phyloP scores from a whole-genome alignment of 2,329 filamentous ascomycete genomes.

The Botryotinia convoluta region DNA sequence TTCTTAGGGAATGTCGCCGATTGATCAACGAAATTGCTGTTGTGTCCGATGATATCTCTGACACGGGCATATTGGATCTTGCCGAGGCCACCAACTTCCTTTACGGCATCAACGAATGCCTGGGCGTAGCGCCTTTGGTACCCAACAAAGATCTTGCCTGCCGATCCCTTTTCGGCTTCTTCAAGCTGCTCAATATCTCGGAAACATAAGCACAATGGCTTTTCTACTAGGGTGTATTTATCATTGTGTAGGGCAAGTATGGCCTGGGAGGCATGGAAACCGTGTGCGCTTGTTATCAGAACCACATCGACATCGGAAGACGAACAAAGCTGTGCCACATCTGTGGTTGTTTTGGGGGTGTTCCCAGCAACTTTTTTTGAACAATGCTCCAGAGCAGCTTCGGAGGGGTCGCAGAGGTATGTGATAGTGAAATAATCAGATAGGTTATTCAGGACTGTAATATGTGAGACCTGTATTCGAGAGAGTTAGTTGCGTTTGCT shows the following conservation, averaged over 20 bases:
- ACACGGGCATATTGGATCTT: constrained; percentile 56
- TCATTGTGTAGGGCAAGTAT: constrained; percentile 51
- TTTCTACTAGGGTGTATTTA: constrained; percentile 60
- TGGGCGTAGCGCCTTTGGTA: constrained; percentile 61
- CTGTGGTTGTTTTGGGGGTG: constrained; percentile 32
- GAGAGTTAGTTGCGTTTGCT: background rate
- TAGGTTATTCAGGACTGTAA: constrained; percentile 46
- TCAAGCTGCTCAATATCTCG: constrained; percentile 48
- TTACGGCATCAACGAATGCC: constrained; percentile 51
- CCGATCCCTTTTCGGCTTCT: constrained; percentile 46
- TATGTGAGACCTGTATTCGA: constrained; percentile 43
- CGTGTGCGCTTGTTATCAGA: constrained; percentile 52
- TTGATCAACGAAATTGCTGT: constrained; percentile 48
- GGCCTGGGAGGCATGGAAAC: constrained; percentile 52
- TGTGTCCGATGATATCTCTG: constrained; percentile 52
- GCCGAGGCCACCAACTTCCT: constrained; percentile 51
- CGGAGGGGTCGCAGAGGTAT: constrained; percentile 43
- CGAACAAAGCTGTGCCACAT: constrained; percentile 17
- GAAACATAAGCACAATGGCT: constrained; percentile 52
- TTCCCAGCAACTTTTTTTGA: constrained; percentile 28
- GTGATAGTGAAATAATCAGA: constrained; percentile 32
- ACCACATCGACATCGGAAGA: constrained; percentile 37
- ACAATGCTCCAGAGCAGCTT: constrained; percentile 42
- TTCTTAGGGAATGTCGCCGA: constrained; percentile 48
- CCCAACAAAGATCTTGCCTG: constrained; percentile 53